Evolutionary conservation across 371 early-diverging fungal genomes (phyloP), one percentile per base, ranked within the genome.

Genomic region (Syncephalastrum racemosum): DNA sequence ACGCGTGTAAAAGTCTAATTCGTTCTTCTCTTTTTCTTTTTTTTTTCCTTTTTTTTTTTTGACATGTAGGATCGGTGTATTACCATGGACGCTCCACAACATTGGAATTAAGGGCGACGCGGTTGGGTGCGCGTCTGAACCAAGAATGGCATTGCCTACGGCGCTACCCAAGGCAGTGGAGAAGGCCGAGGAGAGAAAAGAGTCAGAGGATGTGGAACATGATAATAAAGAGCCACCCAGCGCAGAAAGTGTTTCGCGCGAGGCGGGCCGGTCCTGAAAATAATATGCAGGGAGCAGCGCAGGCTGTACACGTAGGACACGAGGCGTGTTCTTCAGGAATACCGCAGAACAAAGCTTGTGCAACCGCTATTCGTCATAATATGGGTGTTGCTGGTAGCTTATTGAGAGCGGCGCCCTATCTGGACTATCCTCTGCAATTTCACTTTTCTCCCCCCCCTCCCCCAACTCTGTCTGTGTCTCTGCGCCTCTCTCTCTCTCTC

Each of bases 31-130:
- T 5, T 44, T 41, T n/a, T 39, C 16, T 25, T 6, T 15, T 2
- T 53, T 15, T 53, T n/a, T n/a, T 46, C 4, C 40, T 27, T 44
- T 13, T 31, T 52, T 16, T 5, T 14, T 16, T 23, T 44, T 22
- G 24, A 23, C 7, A 15, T 3, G 13, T 62, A 74, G 75, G 46
- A 66, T 70, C 59, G 75, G 75, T 2, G 54, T 64, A 23, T 48
- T 68, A 44, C 64, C 75, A 12, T 60, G 58, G 54, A 66, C 64
- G 13, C 23, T 68, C 31, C 51, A 41, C 24, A 58, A 53, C 22
- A 45, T 70, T 52, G 70, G 74, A 3, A 24, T 63, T 2, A 60
- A 64, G 50, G 60, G 64, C 12, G 66, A 70, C 45, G 19, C 39
- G 2, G 16, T 68, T 20, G 68, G 70, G 4, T 42, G 36, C 10